Conservation (phyloP, 2,329 filamentous ascomycete genomes). For the Pestalotiopsis sp. region DNA sequence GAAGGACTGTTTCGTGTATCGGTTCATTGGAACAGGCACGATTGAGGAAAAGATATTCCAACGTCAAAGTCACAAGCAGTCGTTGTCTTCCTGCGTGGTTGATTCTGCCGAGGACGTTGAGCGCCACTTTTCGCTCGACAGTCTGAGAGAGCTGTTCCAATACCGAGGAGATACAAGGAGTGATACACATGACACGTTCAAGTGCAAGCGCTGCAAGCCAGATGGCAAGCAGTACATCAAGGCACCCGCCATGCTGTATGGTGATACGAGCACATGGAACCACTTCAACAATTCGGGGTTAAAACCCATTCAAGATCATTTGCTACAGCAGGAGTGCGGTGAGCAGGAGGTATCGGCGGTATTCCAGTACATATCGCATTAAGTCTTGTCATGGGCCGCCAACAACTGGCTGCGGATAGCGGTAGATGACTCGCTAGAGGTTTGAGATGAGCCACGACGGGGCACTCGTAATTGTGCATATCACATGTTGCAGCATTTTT, state of each 20-base stretch:
- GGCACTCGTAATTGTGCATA: not conserved
- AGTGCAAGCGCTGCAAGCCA: slow-evolving; percentile 91
- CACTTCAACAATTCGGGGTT: slow-evolving; percentile 87
- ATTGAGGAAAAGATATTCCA: slow-evolving; percentile 99
- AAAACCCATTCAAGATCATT: slow-evolving; percentile 83
- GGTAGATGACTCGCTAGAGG: not conserved
- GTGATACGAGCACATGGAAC: slow-evolving; percentile 99
- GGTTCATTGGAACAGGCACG: slow-evolving; percentile 97
- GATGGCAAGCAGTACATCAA: slow-evolving; percentile 89
- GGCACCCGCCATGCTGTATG: slow-evolving; percentile 92
- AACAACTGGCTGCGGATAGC: not conserved
- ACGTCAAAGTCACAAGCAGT: slow-evolving; percentile 97
- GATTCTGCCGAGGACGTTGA: slow-evolving; percentile 97
- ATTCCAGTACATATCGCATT: slow-evolving; percentile 98
- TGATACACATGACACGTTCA: slow-evolving; percentile 98
- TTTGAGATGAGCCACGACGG: not conserved
- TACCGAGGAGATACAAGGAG: slow-evolving; percentile 83
- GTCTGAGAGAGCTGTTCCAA: slow-evolving; percentile 89
- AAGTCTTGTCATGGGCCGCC: slow-evolving; percentile 13
- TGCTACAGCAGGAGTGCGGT: slow-evolving; percentile 82
- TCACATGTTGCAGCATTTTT: not conserved
- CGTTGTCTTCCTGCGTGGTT: slow-evolving; percentile 92
- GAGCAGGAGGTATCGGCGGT: slow-evolving; percentile 87
- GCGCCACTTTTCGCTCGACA: slow-evolving; percentile 91
- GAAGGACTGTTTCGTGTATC: slow-evolving; percentile 99